Conservation (phyloP, 257 asterid genomes). For the Capsicum pubescens region DNA sequence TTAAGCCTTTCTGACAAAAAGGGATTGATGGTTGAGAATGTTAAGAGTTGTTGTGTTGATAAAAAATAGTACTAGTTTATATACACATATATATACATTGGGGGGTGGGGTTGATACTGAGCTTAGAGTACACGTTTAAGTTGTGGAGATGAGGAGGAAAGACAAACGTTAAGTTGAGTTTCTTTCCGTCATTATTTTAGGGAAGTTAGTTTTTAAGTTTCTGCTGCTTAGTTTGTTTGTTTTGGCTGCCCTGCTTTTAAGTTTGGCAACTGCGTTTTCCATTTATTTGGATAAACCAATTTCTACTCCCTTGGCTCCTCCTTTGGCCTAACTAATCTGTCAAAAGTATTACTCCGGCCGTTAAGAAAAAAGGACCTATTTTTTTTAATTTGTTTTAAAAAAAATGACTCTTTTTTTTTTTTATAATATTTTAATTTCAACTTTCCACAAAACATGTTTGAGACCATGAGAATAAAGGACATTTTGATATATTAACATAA, state of each 20-base stretch:
- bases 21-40: neutral
- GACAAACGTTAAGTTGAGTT: constrained; percentile 58
- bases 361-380: too few species aligned
- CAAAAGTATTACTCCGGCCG: too few species aligned
- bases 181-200: constrained; percentile 37
- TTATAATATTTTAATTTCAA: too few species aligned
- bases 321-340: too few species aligned
- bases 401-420: too few species aligned
- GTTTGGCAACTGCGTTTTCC: neutral
- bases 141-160: constrained; percentile 50
- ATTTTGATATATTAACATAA: too few species aligned
- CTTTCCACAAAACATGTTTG: too few species aligned
- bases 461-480: too few species aligned
- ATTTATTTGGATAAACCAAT: neutral
- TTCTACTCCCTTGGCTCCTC: too few species aligned
- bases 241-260: constrained; percentile 24
- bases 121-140: constrained; percentile 63
- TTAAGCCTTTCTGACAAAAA: neutral
- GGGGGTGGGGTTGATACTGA: constrained; percentile 31
- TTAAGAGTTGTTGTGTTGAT: neutral
- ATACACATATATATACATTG: neutral
- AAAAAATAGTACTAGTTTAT: neutral
- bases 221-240: constrained; percentile 5
- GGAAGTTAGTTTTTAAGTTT: constrained; percentile 42
- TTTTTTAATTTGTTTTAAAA: too few species aligned